These are phyloP conservation scores for Alternaria postmessia DNA, from an alignment of 2,329 filamentous ascomycete species.

Conservation along the genomic window DNA sequence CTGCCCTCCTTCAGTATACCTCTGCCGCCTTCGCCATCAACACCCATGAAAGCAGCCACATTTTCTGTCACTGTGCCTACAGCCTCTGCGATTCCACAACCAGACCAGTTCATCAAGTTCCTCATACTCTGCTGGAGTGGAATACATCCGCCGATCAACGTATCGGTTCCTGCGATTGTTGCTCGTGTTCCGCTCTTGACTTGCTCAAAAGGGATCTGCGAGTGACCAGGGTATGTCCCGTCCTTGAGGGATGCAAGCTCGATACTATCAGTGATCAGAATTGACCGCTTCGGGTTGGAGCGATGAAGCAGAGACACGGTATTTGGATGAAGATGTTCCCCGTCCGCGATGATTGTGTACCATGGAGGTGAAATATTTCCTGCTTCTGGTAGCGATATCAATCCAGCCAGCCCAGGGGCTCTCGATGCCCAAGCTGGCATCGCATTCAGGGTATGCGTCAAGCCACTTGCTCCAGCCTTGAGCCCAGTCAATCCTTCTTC, in stretches of 20 bases:
- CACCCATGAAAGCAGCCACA: slow-evolving; percentile 59
- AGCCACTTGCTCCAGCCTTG: slow-evolving; percentile 58
- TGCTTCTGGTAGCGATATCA: slow-evolving; percentile 41
- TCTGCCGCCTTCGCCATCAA: slow-evolving; percentile 54
- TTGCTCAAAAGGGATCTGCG: slow-evolving; percentile 61
- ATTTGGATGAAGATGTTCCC: slow-evolving; percentile 62
- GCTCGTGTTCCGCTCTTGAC: slow-evolving; percentile 59
- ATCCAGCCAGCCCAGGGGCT: slow-evolving; percentile 60
- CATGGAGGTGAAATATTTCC: slow-evolving; percentile 51
- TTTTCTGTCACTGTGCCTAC: slow-evolving; percentile 61
- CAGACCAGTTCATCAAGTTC: slow-evolving; percentile 58
- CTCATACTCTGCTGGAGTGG: slow-evolving; percentile 60
- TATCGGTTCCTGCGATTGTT: slow-evolving; percentile 62
- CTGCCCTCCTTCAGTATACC: slow-evolving; percentile 55
- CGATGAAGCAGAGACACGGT: slow-evolving; percentile 60
- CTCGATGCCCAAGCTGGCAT: slow-evolving; percentile 62
- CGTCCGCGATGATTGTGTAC: slow-evolving; percentile 63
- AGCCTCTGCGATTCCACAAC: slow-evolving; percentile 58
- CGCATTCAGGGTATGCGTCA: slow-evolving; percentile 65
- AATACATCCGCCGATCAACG: slow-evolving; percentile 63
- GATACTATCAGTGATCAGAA: slow-evolving; percentile 63
- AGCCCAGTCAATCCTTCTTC: slow-evolving; percentile 57
- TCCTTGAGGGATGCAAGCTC: slow-evolving; percentile 63
- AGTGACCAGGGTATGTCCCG: slow-evolving; percentile 61
- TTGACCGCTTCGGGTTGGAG: slow-evolving; percentile 56